These are phyloP conservation scores for Elsinoe necatrix DNA, from an alignment of 2,329 filamentous ascomycete species.

Conservation along the genomic window DNA sequence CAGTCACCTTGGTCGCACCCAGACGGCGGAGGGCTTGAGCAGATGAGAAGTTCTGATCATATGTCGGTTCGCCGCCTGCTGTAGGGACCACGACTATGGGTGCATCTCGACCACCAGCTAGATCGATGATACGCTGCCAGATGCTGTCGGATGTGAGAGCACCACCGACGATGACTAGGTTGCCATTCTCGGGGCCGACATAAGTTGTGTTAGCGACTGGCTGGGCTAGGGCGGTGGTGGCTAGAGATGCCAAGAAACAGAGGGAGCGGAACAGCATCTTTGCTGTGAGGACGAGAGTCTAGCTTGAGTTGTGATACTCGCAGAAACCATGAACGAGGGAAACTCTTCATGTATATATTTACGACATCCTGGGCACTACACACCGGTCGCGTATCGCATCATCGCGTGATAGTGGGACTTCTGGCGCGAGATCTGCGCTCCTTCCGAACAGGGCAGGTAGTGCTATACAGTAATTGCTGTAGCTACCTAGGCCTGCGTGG, in stretches of 20 bases:
- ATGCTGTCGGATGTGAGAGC: conserved; percentile 19
- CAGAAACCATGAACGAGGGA: not conserved
- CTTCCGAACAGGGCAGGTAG: conserved; percentile 9
- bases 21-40: conserved; percentile 18
- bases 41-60: conserved; percentile 19
- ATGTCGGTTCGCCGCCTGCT: conserved; percentile 20
- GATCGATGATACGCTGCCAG: conserved; percentile 21
- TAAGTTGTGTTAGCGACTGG: conserved; percentile 13
- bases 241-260: not conserved
- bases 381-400: conserved; percentile 1
- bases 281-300: not conserved
- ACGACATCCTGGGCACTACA: not conserved
- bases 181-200: conserved; percentile 20
- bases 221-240: not conserved
- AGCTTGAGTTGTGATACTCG: not conserved
- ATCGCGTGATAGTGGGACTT: conserved; percentile 9
- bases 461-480: not conserved
- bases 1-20: conserved; percentile 21
- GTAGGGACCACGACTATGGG: conserved; percentile 21
- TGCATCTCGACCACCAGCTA: conserved; percentile 19
- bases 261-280: not conserved
- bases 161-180: conserved; percentile 21
- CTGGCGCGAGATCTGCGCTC: conserved; percentile 7
- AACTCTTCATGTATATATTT: not conserved
- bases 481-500: not conserved